These are phyloP conservation scores for Elaeagnus macrophylla DNA, from an alignment of 306 rosid genomes.

Conservation along the genomic window DNA sequence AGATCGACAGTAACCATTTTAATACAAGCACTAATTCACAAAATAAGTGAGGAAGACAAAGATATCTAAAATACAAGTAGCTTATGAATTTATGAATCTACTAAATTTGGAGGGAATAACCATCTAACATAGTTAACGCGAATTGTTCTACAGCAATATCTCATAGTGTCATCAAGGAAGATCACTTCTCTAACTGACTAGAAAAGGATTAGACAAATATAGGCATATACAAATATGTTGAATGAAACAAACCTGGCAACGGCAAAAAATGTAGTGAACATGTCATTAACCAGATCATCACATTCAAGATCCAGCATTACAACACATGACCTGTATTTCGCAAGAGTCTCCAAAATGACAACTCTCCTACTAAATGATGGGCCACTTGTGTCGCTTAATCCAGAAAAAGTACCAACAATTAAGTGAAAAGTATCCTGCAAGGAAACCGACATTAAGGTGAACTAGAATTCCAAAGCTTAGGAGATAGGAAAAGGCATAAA, in stretches of 20 bases:
- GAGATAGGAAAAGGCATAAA: constrained; percentile 1
- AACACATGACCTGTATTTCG: constrained; percentile 95
- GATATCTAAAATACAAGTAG: background rate
- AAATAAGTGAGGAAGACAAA: background rate
- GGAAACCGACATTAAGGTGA: constrained; percentile 27
- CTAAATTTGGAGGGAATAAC: background rate
- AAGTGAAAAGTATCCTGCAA: constrained; percentile 82
- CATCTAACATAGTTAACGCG: constrained; percentile 3
- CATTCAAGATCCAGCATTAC: constrained; percentile 99
- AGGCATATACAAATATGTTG: background rate
- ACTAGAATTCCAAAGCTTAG: constrained; percentile 10
- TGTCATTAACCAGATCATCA: constrained; percentile 81
- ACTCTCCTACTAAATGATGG: constrained; percentile 95
- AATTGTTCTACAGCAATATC: constrained; percentile 1
- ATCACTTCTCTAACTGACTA: constrained; percentile 5
- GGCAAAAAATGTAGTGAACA: constrained; percentile 74
- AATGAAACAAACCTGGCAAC: constrained; percentile 74
- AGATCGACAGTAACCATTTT: too few species aligned
- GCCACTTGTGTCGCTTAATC: constrained; percentile 81
- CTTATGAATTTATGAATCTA: background rate
- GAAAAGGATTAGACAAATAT: background rate
- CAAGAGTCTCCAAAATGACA: constrained; percentile 93
- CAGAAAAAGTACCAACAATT: constrained; percentile 83
- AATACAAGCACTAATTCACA: background rate
- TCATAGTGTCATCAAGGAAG: background rate